Percentiles rank a stretch among this genome's conserved stretches.
These are phyloP conservation scores for Aureobasidium pullulans DNA, from an alignment of 2,329 filamentous ascomycete genomes.

Conservation along the genomic window DNA sequence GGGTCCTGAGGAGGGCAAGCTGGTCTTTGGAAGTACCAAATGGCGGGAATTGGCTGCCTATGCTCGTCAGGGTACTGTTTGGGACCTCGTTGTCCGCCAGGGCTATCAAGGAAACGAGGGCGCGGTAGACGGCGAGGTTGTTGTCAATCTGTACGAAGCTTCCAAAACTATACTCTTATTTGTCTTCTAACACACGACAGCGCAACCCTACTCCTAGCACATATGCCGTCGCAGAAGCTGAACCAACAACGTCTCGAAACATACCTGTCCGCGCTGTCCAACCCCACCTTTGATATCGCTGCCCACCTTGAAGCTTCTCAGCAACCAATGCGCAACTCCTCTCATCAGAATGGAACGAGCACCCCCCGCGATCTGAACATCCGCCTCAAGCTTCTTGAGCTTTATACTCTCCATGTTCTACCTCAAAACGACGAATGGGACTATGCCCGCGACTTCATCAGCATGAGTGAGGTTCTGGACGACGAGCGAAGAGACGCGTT, in stretches of 20 bases:
- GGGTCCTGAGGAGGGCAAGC: slow-evolving; percentile 82
- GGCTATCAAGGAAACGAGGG: slow-evolving; percentile 85
- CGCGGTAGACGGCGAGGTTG: slow-evolving; percentile 88
- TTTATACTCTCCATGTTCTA: slow-evolving; percentile 93
- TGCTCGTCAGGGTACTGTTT: slow-evolving; percentile 83
- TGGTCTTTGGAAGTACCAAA: slow-evolving; percentile 73
- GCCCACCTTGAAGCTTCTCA: slow-evolving; percentile 50
- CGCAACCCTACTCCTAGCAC: slow-evolving; percentile 82
- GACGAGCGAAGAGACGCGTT: slow-evolving; percentile 88
- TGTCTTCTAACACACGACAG: slow-evolving; percentile 39
- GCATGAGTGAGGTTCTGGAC: slow-evolving; percentile 76
- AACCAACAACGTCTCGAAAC: slow-evolving; percentile 86
- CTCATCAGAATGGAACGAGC: slow-evolving; percentile 44
- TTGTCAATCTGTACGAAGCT: slow-evolving; percentile 63
- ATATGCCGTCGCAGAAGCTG: slow-evolving; percentile 71
- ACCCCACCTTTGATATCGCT: slow-evolving; percentile 63
- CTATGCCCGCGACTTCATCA: slow-evolving; percentile 86
- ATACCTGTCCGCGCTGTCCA: slow-evolving; percentile 71
- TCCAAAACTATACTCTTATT: slow-evolving; percentile 29
- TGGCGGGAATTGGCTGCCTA: slow-evolving; percentile 78
- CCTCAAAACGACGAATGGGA: slow-evolving; percentile 93
- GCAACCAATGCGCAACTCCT: slow-evolving; percentile 21
- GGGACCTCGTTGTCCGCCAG: slow-evolving; percentile 83
- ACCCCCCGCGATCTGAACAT: slow-evolving; percentile 79
- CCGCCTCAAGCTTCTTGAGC: slow-evolving; percentile 83